Base-by-base conservation (phyloP, 495 filamentous ascomycete species). In the Xylaria grammica region DNA sequence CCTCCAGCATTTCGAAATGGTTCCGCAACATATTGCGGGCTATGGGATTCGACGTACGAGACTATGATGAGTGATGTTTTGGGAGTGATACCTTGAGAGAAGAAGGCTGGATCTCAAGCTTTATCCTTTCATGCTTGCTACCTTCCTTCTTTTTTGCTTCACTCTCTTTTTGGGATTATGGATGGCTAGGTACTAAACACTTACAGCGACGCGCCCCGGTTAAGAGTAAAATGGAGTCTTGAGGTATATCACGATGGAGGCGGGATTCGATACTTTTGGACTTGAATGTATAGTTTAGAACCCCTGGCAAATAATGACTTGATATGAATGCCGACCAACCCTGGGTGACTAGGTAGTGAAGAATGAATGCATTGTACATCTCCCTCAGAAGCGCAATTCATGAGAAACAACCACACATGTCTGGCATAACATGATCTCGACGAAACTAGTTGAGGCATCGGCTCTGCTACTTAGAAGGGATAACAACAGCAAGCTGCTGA, bases 1-100 rank as follows among this genome's bases (percentile, higher is more conserved):
- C 72, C 3, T 56, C 50, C 11, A 30, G 38, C 1, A 68, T 72
- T 38, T 59, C 46, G 52, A 54, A 61, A 19, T 68, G 67, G 69
- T 51, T 27, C 11, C 50, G 36, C n/a, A 45, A 24, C 26, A 11
- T 70, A n/a, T 15, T 44, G 46, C 62, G 50, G 57, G 26, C n/a
- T 4, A 2, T 64, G 61, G 53, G 65, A 63, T 20, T 63, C 55
- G 20, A 70, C 42, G 60, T 49, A 38, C 32, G 58, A 30, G 63
- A 42, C 0, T 63, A 69, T 10, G 57, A 74, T 2, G 65, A 70
- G 0, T 51, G 30, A 50, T n/a, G n/a, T n/a, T n/a, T n/a, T n/a
- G n/a, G n/a, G n/a, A n/a, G n/a, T n/a, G n/a, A n/a, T n/a, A n/a
- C n/a, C n/a, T n/a, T n/a, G n/a, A n/a, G n/a, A n/a, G n/a, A n/a